A percentile compares a stretch with the other conserved stretches of the same genome.
Evolutionary conservation across 225 moss, liverwort and hornwort species (phyloP).

Genomic region (Straminergon stramineum): DNA sequence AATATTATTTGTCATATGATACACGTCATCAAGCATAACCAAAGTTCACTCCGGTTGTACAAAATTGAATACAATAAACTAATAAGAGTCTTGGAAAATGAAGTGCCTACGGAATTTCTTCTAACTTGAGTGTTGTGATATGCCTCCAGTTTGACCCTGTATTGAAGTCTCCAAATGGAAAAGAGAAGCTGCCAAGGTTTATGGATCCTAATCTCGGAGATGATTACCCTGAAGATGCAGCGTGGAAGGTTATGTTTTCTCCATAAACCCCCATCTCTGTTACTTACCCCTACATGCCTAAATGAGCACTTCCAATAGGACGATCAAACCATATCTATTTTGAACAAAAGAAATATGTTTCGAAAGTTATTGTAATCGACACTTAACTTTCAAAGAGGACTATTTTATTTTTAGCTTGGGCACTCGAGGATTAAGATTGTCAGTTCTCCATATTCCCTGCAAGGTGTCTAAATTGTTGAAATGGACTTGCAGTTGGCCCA

Average conservation of each 20-base stretch:
- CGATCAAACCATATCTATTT: background rate
- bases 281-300: background rate
- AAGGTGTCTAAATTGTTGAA: background rate
- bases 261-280: background rate
- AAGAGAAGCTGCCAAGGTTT: slow-evolving; percentile 39
- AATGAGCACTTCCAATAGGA: background rate
- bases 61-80: background rate
- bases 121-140: background rate
- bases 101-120: background rate
- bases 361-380: background rate
- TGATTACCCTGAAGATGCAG: slow-evolving; percentile 61
- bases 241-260: slow-evolving; percentile 55
- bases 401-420: background rate
- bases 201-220: slow-evolving; percentile 59
- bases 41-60: background rate
- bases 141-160: slow-evolving; percentile 56
- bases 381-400: too few relatives aligned
- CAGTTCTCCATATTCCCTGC: background rate
- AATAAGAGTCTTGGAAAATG: background rate
- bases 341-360: background rate
- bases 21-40: too few relatives aligned
- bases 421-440: too few relatives aligned
- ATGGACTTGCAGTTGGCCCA: slow-evolving; percentile 49
- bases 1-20: background rate
- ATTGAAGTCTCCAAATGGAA: slow-evolving; percentile 40